A percentile compares a stretch with the other conserved stretches of the same genome.
Evolutionary conservation across 2,329 filamentous ascomycete genomes (phyloP).

Genomic region (Penicillium brevicompactum): DNA sequence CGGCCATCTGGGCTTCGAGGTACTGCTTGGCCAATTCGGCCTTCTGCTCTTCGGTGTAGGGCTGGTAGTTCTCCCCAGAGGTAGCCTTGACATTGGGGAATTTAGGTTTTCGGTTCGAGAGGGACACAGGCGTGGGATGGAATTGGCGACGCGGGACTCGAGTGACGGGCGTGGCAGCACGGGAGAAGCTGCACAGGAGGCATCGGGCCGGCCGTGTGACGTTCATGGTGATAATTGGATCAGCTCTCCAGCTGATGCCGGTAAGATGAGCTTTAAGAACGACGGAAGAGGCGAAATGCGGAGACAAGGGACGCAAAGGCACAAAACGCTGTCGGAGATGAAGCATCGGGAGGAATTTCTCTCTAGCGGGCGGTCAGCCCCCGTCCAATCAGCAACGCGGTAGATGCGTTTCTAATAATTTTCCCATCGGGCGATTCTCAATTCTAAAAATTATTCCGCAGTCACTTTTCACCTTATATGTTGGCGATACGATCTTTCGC

Average conservation of each 20-base stretch:
- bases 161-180: slow-evolving; percentile 39
- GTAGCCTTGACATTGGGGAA: slow-evolving; percentile 42
- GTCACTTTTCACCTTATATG: slow-evolving; percentile 20
- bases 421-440: slow-evolving; percentile 21
- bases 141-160: slow-evolving; percentile 52
- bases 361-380: slow-evolving; percentile 28
- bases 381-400: slow-evolving; percentile 20
- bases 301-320: slow-evolving; percentile 17
- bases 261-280: slow-evolving; percentile 11
- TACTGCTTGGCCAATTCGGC: slow-evolving; percentile 67
- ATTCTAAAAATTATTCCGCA: slow-evolving; percentile 10
- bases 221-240: slow-evolving; percentile 46
- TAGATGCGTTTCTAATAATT: slow-evolving; percentile 30
- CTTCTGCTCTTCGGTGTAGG: slow-evolving; percentile 69
- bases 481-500: slow-evolving; percentile 17
- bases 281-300: slow-evolving; percentile 10
- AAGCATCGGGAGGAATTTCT: slow-evolving; percentile 30
- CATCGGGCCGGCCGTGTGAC: slow-evolving; percentile 52
- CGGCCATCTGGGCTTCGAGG: slow-evolving; percentile 76
- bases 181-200: slow-evolving; percentile 53
- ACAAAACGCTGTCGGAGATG: slow-evolving; percentile 15
- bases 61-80: slow-evolving; percentile 45
- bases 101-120: slow-evolving; percentile 42
- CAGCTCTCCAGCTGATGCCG: slow-evolving; percentile 32
- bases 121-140: slow-evolving; percentile 46